These are phyloP conservation scores for Penicillium cataractarum DNA, from an alignment of 495 filamentous ascomycete species.

Conservation along the genomic window DNA sequence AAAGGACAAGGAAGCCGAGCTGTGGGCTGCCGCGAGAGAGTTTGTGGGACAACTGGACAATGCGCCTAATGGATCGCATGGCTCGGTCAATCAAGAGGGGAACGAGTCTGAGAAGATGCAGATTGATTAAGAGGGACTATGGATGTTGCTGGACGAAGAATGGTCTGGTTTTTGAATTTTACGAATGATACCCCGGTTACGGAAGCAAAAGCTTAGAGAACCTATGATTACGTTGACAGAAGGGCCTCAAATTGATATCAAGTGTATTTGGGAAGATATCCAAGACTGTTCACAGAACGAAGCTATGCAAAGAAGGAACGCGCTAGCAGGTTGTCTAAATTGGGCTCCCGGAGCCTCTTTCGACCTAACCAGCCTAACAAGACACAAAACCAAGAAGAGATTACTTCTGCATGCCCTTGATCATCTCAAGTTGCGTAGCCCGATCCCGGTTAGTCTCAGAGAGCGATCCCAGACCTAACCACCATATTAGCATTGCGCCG, in stretches of 20 bases:
- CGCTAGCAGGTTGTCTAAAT: conserved; percentile 16
- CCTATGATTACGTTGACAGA: not conserved
- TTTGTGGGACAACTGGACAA: conserved; percentile 48
- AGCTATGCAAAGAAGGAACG: conserved; percentile 27
- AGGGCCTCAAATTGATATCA: not conserved
- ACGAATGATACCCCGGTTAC: conserved; percentile 41
- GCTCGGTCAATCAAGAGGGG: conserved; percentile 13
- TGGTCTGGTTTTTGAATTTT: conserved; percentile 4
- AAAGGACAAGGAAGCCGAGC: conserved; percentile 75
- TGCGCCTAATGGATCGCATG: conserved; percentile 1
- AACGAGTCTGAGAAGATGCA: conserved; percentile 38
- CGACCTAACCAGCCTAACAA: conserved; percentile 9
- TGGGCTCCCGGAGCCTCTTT: conserved; percentile 18
- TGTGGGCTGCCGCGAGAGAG: conserved; percentile 65
- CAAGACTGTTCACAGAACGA: conserved; percentile 24
- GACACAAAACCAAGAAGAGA: conserved; percentile 6
- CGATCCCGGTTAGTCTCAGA: conserved; percentile 85
- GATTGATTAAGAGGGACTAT: conserved; percentile 30
- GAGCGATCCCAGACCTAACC: conserved; percentile 69
- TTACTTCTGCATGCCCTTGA: conserved; percentile 56
- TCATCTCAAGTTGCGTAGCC: conserved; percentile 89
- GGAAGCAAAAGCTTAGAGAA: not conserved
- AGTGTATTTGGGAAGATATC: conserved; percentile 13
- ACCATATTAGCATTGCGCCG: not conserved
- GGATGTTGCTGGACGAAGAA: not conserved